Evolutionary conservation across 179 eudicot species (phyloP), one percentile per base, ranked within the genome.

Genomic region (Silene vulgaris): DNA sequence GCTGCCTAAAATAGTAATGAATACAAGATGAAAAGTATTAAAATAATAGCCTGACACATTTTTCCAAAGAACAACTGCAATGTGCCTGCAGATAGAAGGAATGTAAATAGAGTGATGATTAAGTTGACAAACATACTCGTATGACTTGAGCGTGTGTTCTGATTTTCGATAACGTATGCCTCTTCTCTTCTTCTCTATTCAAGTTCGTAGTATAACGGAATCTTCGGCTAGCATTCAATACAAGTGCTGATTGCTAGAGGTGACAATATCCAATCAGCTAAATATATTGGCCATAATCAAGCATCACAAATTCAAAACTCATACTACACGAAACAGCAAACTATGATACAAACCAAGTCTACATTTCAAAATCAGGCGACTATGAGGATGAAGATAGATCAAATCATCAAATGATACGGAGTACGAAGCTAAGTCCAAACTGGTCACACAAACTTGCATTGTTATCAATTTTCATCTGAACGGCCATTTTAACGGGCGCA

Each of bases 161-260:
- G 74, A 88, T 88, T 79, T 83, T 86, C 74, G 87, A 73, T 56
- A 88, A 73, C 23, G 70, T 69, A 67, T 80, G 62, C 64, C 80
- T 75, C 81, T 86, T 88, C 73, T 86, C 89, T 71, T 86, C 89
- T 77, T 88, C 89, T 81, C 72, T 88, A 76, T 88, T 86, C 77
- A 82, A 81, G 80, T 84, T 87, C 74, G 79, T 65, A 17, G 86
- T 88, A 73, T 81, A 86, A 11, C 89, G 84, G 69, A 85, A 88
- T 78, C 87, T 83, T 71, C 87, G 86, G 64, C 84, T 77, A 75
- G 81, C 85, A 81, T 84, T 87, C 74, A 91, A 79, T 32, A 88
- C 91, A 62, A 88, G 89, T 37, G 89, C 89, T 14, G 91, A 84
- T 85, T 88, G 89, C 96, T 89, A 82, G 72, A 77, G 69, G 68